Percentiles rank a stretch among this genome's conserved stretches.
Evolutionary conservation across 139 green algal genomes (phyloP).

Genomic region (Chloropicon primus): DNA sequence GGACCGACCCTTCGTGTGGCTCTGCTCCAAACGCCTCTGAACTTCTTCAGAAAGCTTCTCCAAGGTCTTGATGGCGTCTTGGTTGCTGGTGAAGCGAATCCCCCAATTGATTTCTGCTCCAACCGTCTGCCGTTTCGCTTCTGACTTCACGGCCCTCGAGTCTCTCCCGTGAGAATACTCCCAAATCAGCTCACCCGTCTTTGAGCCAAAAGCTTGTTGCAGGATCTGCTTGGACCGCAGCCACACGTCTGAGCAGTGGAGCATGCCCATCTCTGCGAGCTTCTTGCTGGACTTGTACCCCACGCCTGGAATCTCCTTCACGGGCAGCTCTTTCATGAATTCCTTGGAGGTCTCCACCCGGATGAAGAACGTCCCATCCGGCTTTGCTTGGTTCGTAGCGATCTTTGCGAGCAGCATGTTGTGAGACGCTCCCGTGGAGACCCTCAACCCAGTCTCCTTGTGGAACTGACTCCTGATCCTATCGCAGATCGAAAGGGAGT

Average conservation of each 20-base stretch:
- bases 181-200: conserved; percentile 53
- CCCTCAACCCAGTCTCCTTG: conserved; percentile 1
- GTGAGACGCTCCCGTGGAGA: conserved; percentile 48
- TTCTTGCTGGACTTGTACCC: conserved; percentile 46
- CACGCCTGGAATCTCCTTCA: conserved; percentile 72
- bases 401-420: conserved; percentile 68
- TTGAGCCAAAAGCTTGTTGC: conserved; percentile 42
- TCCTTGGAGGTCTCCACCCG: conserved; percentile 12
- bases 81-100: conserved; percentile 51
- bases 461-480: conserved; percentile 40
- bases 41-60: conserved; percentile 26
- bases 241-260: conserved; percentile 30
- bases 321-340: conserved; percentile 34
- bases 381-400: conserved; percentile 69
- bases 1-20: conserved; percentile 56
- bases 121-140: conserved; percentile 38
- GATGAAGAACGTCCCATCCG: conserved; percentile 44
- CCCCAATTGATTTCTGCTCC: conserved; percentile 90
- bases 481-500: conserved; percentile 35
- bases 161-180: conserved; percentile 40
- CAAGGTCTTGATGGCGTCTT: conserved; percentile 51
- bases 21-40: conserved; percentile 7
- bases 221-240: conserved; percentile 22
- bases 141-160: conserved; percentile 11
- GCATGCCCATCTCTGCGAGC: conserved; percentile 44